These are phyloP conservation scores for Strombidium stylifer DNA, from an alignment of 73 alveolate genomes.

Conservation along the genomic window DNA sequence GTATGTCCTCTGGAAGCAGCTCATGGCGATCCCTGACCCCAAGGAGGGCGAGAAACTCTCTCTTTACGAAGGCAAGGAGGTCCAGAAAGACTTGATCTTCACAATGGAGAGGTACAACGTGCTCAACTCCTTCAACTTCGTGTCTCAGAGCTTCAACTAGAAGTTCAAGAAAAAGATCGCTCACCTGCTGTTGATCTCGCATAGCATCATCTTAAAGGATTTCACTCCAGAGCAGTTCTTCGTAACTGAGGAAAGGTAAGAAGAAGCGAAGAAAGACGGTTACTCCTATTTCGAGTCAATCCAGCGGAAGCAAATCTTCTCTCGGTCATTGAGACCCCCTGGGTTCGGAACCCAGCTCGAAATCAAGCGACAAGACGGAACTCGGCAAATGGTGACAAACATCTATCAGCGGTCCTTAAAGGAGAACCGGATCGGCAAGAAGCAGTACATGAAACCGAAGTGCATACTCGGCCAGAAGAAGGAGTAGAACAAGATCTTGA, in stretches of 20 bases:
- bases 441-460: constrained; percentile 1
- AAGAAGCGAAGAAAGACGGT: background rate
- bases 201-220: constrained; percentile 57
- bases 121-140: constrained; percentile 65
- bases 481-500: background rate
- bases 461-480: background rate
- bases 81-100: constrained; percentile 39
- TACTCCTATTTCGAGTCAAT: constrained; percentile 2
- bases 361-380: constrained; percentile 21
- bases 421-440: background rate
- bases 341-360: constrained; percentile 29
- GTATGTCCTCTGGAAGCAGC: constrained; percentile 58
- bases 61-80: constrained; percentile 18
- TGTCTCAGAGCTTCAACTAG: constrained; percentile 65
- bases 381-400: constrained; percentile 1
- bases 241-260: constrained; percentile 7
- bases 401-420: constrained; percentile 8
- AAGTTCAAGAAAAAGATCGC: constrained; percentile 50
- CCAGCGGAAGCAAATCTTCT: background rate
- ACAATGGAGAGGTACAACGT: constrained; percentile 43
- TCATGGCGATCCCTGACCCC: constrained; percentile 67
- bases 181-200: constrained; percentile 56
- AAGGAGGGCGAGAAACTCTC: constrained; percentile 6
- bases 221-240: constrained; percentile 59
- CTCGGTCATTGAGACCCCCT: constrained; percentile 6